Conservation (phyloP, 2,329 filamentous ascomycete genomes). For the Dactylellina drechsleri region DNA sequence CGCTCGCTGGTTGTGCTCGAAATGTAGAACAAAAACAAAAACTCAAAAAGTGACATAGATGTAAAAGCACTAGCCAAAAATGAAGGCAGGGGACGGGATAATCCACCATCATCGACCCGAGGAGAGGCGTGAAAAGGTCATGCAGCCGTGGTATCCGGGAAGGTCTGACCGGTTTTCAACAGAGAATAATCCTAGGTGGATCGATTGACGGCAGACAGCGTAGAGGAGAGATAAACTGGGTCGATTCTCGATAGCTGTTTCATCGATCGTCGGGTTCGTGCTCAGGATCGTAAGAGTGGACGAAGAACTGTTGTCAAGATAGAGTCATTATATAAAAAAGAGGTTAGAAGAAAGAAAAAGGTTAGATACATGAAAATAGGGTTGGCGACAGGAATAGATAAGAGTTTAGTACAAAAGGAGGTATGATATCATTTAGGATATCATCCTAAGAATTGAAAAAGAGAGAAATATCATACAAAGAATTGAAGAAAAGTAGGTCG, state of each 20-base stretch:
- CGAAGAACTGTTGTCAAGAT: slow-evolving; percentile 16
- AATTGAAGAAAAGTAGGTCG: slow-evolving; percentile 14
- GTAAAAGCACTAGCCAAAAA: neutral
- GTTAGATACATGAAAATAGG: slow-evolving; percentile 50
- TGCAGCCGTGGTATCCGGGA: no score
- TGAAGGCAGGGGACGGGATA: neutral
- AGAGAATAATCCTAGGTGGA: no score
- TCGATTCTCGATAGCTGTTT: slow-evolving; percentile 13
- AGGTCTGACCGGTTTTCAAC: no score
- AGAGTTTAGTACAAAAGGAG: neutral
- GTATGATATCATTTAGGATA: neutral
- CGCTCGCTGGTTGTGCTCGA: slow-evolving; percentile 8
- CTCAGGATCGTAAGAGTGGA: slow-evolving; percentile 5
- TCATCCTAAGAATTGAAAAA: slow-evolving; percentile 22
- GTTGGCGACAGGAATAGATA: slow-evolving; percentile 24
- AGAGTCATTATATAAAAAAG: slow-evolving; percentile 24
- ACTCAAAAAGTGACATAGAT: neutral
- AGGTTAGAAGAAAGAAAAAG: slow-evolving; percentile 17
- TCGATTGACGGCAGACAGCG: neutral
- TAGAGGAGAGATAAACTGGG: neutral
- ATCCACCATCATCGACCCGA: neutral
- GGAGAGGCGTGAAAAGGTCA: no score
- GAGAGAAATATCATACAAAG: slow-evolving; percentile 29
- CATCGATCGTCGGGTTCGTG: slow-evolving; percentile 3
- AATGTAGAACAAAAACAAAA: slow-evolving; percentile 4